Conservation (phyloP, 768 basidiomycete species). For the Podaxis carcinomalis region DNA sequence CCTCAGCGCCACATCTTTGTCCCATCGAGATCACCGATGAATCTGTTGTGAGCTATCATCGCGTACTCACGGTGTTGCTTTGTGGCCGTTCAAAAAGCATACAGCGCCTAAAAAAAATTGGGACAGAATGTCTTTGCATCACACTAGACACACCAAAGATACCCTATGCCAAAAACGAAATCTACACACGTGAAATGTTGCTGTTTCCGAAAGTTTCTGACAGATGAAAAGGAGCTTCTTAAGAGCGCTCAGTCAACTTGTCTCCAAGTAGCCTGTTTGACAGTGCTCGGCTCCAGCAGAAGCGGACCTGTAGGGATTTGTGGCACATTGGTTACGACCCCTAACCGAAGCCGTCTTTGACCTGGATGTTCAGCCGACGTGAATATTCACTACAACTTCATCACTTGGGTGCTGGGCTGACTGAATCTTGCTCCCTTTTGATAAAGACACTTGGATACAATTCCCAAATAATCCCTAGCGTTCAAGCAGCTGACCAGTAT, state of each 20-base stretch:
- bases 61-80: neutral
- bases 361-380: neutral
- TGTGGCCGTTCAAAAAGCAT: neutral
- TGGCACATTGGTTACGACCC: neutral
- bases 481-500: neutral
- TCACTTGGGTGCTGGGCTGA: neutral
- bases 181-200: neutral
- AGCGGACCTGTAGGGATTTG: neutral
- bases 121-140: neutral
- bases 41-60: neutral
- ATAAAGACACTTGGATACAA: slow-evolving; percentile 1
- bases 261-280: too few species aligned
- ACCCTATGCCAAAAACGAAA: neutral
- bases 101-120: neutral
- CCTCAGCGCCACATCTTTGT: neutral
- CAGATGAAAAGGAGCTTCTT: neutral
- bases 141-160: too few species aligned
- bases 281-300: neutral
- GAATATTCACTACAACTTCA: neutral
- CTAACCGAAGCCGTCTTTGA: neutral
- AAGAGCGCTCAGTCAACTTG: too few species aligned
- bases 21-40: neutral
- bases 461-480: neutral
- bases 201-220: neutral
- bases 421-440: neutral